Base-by-base conservation (phyloP, 176 grass and related monocot genomes). In the Triticum monococcum region DNA sequence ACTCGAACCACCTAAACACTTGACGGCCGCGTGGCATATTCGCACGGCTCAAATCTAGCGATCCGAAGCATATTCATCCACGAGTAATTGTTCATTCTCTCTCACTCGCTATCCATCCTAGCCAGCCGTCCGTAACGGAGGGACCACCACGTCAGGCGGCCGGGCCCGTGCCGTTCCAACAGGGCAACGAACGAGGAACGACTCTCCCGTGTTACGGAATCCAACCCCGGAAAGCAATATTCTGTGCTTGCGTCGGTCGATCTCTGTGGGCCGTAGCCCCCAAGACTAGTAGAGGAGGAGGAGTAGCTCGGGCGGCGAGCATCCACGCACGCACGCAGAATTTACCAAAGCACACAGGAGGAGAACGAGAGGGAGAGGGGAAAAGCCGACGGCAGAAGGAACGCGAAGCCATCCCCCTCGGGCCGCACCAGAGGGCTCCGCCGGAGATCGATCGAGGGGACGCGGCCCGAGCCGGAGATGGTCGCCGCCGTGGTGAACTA, bases 401-500 rank as follows among this genome's bases (percentile, higher is more conserved):
- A 79, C 11, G 13, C 20, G 56, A 38, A 59, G 20, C 37, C 36
- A 26, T 16, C 5, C 38, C 68, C 6, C 5, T 54, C 78, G 40
- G 52, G 50, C 72, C n/a, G 24, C 0, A 4, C 84, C 48, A 10
- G 73, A 79, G 31, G 69, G 30, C 68, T 74, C 79, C 62, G 0
- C n/a, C 64, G 41, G 72, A 74, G 40, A 38, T n/a, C 68, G 71
- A n/a, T 12, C 68, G 37, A 0, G 20, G 25, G n/a, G 70, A 18
- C 12, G 46, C 9, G 33, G 71, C 14, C 8, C 45, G 12, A 20
- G 36, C 3, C 0, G 14, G 45, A 78, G 81, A 79, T 72, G 86
- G 46, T 79, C 79, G 75, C 22, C 41, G 50, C 22, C 33, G 72
- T 38, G 37, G 81, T 85, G 62, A 97, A 97, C 75, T 93, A 89